Conservation (phyloP, 2,329 filamentous ascomycete species). For the Arthroderma sp. region DNA sequence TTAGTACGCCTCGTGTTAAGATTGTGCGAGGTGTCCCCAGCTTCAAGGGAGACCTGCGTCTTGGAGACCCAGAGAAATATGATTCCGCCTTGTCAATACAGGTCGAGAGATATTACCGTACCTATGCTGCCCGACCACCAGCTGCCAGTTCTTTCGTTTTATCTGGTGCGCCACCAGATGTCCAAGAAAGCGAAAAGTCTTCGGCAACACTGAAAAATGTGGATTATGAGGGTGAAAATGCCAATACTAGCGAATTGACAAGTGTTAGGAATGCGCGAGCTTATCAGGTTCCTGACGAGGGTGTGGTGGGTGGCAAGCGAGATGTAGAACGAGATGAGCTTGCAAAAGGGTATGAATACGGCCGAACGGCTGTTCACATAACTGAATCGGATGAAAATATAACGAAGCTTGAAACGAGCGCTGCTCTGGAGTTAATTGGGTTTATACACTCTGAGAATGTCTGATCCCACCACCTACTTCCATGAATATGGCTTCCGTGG, state of each 20-base stretch:
- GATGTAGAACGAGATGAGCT: conserved; percentile 73
- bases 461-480: conserved; percentile 14
- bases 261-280: conserved; percentile 64
- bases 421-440: conserved; percentile 69
- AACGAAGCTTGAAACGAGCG: conserved; percentile 69
- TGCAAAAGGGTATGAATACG: conserved; percentile 90
- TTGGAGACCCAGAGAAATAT: conserved; percentile 65
- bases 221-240: conserved; percentile 23
- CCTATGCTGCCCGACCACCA: conserved; percentile 60
- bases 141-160: conserved; percentile 66
- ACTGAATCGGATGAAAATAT: conserved; percentile 75
- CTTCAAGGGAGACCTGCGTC: conserved; percentile 66
- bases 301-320: conserved; percentile 62
- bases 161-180: conserved; percentile 32
- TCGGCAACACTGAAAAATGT: conserved; percentile 37
- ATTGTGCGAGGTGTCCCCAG: conserved; percentile 59
- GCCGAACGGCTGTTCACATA: conserved; percentile 81
- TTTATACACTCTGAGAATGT: conserved; percentile 67
- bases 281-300: conserved; percentile 68
- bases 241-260: conserved; percentile 42
- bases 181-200: conserved; percentile 43
- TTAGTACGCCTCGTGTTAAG: conserved; percentile 68
- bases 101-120: conserved; percentile 83
- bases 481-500: not conserved
- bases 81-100: conserved; percentile 67